These are phyloP conservation scores for Butyriboletus loyo DNA, from an alignment of 768 basidiomycete genomes.

Conservation along the genomic window DNA sequence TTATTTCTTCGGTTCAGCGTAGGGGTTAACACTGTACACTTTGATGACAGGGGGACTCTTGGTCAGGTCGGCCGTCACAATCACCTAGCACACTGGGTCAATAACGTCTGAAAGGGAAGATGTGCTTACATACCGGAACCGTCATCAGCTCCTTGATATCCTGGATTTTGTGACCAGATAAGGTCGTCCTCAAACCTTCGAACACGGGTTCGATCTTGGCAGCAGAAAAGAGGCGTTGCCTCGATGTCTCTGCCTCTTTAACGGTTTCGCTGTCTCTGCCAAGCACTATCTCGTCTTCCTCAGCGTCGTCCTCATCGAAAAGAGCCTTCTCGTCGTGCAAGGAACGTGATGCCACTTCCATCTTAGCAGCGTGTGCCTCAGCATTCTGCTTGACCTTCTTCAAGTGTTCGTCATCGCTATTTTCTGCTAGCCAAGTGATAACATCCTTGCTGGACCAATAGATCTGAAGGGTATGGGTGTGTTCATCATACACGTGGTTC, in stretches of 20 bases:
- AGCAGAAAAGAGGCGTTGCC: conserved; percentile 75
- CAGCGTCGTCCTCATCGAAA: conserved; percentile 84
- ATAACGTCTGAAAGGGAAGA: not conserved
- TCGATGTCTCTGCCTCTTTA: conserved; percentile 58
- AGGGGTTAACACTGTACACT: conserved; percentile 94
- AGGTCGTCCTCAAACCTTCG: conserved; percentile 72
- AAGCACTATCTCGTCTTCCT: conserved; percentile 78
- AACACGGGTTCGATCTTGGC: conserved; percentile 75
- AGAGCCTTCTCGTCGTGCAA: conserved; percentile 84
- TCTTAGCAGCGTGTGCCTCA: conserved; percentile 86
- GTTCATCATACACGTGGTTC: conserved; percentile 97
- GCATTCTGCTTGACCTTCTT: conserved; percentile 92
- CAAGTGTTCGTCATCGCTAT: conserved; percentile 93
- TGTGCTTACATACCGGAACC: conserved; percentile 66
- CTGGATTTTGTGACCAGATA: conserved; percentile 89
- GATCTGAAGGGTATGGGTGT: conserved; percentile 85
- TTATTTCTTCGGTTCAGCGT: conserved; percentile 56
- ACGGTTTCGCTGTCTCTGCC: conserved; percentile 48
- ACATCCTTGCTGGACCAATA: conserved; percentile 97
- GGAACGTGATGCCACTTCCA: conserved; percentile 85
- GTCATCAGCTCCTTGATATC: conserved; percentile 92
- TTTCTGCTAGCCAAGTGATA: conserved; percentile 91
- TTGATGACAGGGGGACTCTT: conserved; percentile 98
- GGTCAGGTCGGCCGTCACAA: conserved; percentile 90
- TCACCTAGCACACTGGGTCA: conserved; percentile 54